These are phyloP conservation scores for Paxillus involutus DNA, from an alignment of 768 basidiomycete species.

Conservation along the genomic window DNA sequence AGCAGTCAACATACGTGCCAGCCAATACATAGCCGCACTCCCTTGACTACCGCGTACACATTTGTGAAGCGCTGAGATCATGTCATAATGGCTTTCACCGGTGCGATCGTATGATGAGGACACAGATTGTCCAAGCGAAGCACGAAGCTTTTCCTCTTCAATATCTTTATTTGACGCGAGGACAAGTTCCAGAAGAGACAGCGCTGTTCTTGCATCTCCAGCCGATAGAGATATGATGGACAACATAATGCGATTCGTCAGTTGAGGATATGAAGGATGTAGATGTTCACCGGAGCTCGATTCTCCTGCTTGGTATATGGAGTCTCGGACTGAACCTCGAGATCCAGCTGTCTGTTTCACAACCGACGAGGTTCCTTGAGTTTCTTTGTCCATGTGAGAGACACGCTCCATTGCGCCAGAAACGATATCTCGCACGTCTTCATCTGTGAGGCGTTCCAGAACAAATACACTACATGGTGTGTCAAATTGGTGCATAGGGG, in stretches of 20 bases:
- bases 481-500: conserved; percentile 9
- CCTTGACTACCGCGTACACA: conserved; percentile 75
- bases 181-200: conserved; percentile 74
- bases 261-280: conserved; percentile 32
- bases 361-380: not conserved
- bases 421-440: conserved; percentile 61
- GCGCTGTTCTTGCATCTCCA: conserved; percentile 77
- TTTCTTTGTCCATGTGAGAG: conserved; percentile 14
- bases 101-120: conserved; percentile 71
- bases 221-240: conserved; percentile 53
- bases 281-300: conserved; percentile 12
- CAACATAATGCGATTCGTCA: conserved; percentile 47
- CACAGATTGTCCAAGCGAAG: conserved; percentile 59
- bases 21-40: conserved; percentile 83
- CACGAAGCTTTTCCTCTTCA: conserved; percentile 51
- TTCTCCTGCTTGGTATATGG: conserved; percentile 12
- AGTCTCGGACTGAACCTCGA: conserved; percentile 17
- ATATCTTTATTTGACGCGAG: conserved; percentile 42
- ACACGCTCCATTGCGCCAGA: conserved; percentile 46
- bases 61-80: conserved; percentile 86
- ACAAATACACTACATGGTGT: conserved; percentile 62
- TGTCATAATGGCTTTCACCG: conserved; percentile 76
- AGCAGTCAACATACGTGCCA: conserved; percentile 77
- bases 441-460: conserved; percentile 63
- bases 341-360: conserved; percentile 13